These are phyloP conservation scores for Spathaspora passalidarum DNA, from an alignment of 805 yeast genomes.

Conservation along the genomic window DNA sequence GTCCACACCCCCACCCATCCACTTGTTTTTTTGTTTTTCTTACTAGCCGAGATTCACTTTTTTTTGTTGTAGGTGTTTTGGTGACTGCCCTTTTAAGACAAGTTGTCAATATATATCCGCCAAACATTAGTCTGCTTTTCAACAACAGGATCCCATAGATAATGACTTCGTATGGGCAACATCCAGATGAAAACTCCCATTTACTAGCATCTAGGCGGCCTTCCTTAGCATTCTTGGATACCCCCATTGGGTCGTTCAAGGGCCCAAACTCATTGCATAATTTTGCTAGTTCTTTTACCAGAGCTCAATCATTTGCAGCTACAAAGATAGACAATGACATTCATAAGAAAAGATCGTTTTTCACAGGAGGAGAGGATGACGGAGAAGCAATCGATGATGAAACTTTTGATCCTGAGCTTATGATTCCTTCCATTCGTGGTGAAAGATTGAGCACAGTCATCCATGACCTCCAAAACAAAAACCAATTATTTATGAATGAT, in stretches of 20 bases:
- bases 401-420: constrained; percentile 62
- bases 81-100: not conserved
- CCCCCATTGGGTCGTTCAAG: constrained; percentile 46
- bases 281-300: constrained; percentile 73
- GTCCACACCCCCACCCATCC: not conserved
- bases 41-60: not conserved
- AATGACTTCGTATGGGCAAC: not conserved
- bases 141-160: no score
- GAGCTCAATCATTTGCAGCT: constrained; percentile 71
- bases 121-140: no score
- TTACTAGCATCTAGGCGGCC: constrained; percentile 14
- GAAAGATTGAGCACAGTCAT: constrained; percentile 60
- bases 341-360: constrained; percentile 61
- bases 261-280: constrained; percentile 70
- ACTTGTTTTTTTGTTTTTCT: not conserved
- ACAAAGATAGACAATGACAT: constrained; percentile 49
- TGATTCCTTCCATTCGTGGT: constrained; percentile 65
- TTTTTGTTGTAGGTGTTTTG: no score
- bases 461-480: constrained; percentile 27
- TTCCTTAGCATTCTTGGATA: constrained; percentile 22
- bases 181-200: constrained; percentile 5
- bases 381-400: constrained; percentile 48
- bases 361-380: constrained; percentile 24
- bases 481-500: constrained; percentile 16
- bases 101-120: no score